Conservation (phyloP, 495 filamentous ascomycete genomes). For the Sordaria brevicollis region DNA sequence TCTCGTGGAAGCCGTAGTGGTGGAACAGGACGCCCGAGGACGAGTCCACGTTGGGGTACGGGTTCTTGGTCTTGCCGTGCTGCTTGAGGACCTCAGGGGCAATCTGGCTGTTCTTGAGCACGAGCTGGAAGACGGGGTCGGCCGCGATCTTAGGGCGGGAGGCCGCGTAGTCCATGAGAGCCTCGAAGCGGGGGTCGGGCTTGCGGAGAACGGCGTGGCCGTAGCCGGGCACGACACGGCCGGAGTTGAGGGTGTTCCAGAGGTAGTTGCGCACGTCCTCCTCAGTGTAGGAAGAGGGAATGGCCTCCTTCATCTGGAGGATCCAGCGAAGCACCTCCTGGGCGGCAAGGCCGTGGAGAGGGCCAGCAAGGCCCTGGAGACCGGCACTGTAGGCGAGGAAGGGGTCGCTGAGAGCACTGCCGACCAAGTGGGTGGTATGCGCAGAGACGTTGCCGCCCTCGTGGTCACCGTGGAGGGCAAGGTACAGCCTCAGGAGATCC, state of each 20-base stretch:
- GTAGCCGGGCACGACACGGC: conserved; percentile 91
- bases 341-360: conserved; percentile 70
- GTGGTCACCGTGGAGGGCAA: conserved; percentile 95
- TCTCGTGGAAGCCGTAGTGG: conserved; percentile 94
- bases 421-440: conserved; percentile 93
- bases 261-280: conserved; percentile 76
- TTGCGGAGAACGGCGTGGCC: conserved; percentile 97
- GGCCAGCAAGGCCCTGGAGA: conserved; percentile 88
- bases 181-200: conserved; percentile 92
- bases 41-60: conserved; percentile 91
- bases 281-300: conserved; percentile 69
- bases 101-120: conserved; percentile 67
- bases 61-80: conserved; percentile 99
- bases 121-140: conserved; percentile 88
- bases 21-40: conserved; percentile 90
- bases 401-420: conserved; percentile 88
- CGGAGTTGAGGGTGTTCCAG: conserved; percentile 86
- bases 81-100: conserved; percentile 80
- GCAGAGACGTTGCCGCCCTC: conserved; percentile 97
- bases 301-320: conserved; percentile 80
- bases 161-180: conserved; percentile 89
- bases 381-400: conserved; percentile 95
- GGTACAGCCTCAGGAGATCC: conserved; percentile 83
- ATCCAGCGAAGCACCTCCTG: conserved; percentile 98
- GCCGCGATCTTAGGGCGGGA: conserved; percentile 71